Base-by-base conservation (phyloP, 352 stramenopile species). In the Phytophthora cactorum region DNA sequence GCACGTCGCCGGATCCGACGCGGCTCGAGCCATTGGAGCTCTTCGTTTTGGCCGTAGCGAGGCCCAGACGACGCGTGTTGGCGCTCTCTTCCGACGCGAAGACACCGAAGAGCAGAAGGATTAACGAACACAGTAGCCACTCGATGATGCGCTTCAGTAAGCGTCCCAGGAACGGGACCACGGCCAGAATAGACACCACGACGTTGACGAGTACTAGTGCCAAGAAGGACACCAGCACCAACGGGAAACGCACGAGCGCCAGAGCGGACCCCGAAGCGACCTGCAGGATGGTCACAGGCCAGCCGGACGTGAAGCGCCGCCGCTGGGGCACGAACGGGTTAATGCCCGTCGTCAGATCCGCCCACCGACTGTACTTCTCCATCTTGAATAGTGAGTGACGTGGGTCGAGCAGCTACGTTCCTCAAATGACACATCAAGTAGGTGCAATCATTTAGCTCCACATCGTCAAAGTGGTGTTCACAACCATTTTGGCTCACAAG, bases 281-380 rank as follows among this genome's bases (percentile, higher is more conserved):
- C 62, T 91, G 79, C 15, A 89, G 41, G 39, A 69, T 68, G 3
- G 70, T 81, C 45, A 86, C 54, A 0, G 65, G 58, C 32, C 84
- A 66, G 27, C 70, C 81, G 52, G 63, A 74, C 36, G 77, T 77
- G 28, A 90, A 75, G 2, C 78, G 81, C 70, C 83, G 78, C 64
- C 85, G 79, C 70, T 90, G 81, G 54, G 86, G 86, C 61, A 96
- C 88, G 74, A 96, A 96, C 64, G 88, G 88, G 70, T 96, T 96
- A 63, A 93, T 90, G 29, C 88, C 88, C 61, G 88, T 96, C 60
- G 81, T 89, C 71, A 94, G 77, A 51, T 96, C 88, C 66, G 85
- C 81, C 88, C 88, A 96, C 38, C 88, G 82, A 55, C 75, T 92
- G 76, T 90, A 96, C 72, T 96, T 96, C 71, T 96, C 88, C 88